These are phyloP conservation scores for Chlorella sp. DNA, from an alignment of 139 green algal species.

Conservation along the genomic window DNA sequence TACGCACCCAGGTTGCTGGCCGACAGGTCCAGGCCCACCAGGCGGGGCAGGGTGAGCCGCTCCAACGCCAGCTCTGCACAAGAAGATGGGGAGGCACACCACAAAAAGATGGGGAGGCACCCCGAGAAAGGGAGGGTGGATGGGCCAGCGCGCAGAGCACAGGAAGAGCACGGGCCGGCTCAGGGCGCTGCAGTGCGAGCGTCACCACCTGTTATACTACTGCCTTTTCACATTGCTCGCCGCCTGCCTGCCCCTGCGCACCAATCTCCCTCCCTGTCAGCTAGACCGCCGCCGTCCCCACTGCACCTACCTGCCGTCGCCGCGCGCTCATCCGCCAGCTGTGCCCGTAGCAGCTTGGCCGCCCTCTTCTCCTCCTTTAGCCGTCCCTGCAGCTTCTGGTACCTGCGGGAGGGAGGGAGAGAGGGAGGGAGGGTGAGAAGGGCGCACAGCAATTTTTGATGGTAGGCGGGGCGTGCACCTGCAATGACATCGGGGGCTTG, in stretches of 20 bases:
- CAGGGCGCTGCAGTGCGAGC: no score
- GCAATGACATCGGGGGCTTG: no score
- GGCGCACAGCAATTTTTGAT: no score
- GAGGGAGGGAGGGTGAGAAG: no score
- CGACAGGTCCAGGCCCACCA: slow-evolving; percentile 68
- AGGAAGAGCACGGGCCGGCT: no score
- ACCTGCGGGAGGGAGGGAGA: no score
- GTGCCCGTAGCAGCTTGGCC: slow-evolving; percentile 35
- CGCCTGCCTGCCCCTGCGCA: neutral
- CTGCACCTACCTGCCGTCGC: neutral
- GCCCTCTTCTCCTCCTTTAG: slow-evolving; percentile 55
- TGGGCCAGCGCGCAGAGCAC: neutral
- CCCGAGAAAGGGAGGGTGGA: neutral
- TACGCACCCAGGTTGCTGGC: slow-evolving; percentile 35
- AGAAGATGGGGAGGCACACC: neutral
- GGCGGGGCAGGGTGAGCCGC: slow-evolving; percentile 14
- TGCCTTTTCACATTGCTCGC: neutral
- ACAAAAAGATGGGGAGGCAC: neutral
- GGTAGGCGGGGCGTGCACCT: no score
- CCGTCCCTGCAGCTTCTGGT: slow-evolving; percentile 52
- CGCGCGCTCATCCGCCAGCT: slow-evolving; percentile 34
- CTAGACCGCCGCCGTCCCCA: neutral
- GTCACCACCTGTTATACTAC: no score
- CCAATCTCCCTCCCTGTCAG: neutral
- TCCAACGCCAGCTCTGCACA: slow-evolving; percentile 18